These are phyloP conservation scores for Neurospora tetraspora DNA, from an alignment of 495 filamentous ascomycete species.

Conservation along the genomic window DNA sequence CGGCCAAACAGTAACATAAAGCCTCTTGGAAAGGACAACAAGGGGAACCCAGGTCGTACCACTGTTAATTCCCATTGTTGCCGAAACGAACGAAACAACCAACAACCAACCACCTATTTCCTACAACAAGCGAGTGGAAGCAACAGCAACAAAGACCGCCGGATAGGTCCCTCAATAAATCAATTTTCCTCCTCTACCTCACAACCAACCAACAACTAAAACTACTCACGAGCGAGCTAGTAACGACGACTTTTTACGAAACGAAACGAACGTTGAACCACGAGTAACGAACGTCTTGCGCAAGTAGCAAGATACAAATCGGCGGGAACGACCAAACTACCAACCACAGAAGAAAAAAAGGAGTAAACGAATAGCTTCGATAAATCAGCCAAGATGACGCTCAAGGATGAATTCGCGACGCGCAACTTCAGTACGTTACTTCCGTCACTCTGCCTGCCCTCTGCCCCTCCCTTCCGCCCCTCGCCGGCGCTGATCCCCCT, in stretches of 20 bases:
- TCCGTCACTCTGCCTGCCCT: too few species aligned
- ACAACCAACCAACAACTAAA: neutral
- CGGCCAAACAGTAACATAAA: neutral
- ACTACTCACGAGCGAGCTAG: neutral
- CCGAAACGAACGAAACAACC: neutral
- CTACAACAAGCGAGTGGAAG: neutral
- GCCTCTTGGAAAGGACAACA: neutral
- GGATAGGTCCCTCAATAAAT: neutral
- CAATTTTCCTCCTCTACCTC: neutral
- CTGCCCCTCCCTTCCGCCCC: neutral
- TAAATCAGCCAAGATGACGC: slow-evolving; percentile 33
- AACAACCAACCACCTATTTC: neutral
- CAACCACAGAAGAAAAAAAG: neutral
- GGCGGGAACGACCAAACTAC: neutral
- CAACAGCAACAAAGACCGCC: neutral
- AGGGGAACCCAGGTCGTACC: neutral
- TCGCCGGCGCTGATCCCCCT: neutral
- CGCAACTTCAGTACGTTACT: slow-evolving; percentile 79
- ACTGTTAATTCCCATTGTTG: neutral
- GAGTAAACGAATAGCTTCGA: neutral
- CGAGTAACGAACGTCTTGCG: neutral
- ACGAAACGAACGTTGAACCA: neutral
- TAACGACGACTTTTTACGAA: neutral
- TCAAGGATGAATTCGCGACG: slow-evolving; percentile 73
- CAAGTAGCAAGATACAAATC: neutral